Conservation (phyloP, 2,329 filamentous ascomycete species). For the Cladophialophora carrionii region DNA sequence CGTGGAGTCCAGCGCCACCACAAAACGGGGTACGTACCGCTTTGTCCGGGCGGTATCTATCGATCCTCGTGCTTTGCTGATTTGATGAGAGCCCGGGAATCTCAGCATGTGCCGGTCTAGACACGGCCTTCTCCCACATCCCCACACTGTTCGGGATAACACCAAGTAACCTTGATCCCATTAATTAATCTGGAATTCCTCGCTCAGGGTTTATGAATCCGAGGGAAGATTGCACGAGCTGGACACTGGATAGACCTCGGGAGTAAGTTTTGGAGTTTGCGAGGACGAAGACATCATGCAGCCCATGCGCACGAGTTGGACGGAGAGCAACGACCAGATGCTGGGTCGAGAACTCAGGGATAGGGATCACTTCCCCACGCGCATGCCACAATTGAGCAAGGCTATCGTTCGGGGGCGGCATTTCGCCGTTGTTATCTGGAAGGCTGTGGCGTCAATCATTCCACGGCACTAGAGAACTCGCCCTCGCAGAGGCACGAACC, state of each 20-base stretch:
- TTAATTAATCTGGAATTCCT: neutral
- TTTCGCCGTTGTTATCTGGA: conserved; percentile 7
- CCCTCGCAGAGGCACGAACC: neutral
- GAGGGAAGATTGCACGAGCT: neutral
- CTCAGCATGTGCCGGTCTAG: neutral
- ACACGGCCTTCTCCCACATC: conserved; percentile 12
- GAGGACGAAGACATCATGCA: neutral
- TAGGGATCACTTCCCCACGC: neutral
- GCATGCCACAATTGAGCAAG: neutral
- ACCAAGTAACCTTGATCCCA: neutral
- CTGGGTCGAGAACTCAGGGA: too few species aligned
- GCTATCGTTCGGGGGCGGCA: neutral
- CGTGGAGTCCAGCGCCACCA: neutral
- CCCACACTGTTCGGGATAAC: conserved; percentile 5
- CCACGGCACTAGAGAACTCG: too few species aligned
- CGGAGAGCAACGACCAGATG: too few species aligned
- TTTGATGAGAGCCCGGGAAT: conserved; percentile 10
- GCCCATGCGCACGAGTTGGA: too few species aligned
- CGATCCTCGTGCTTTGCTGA: conserved; percentile 15
- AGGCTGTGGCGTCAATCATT: neutral
- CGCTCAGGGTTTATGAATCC: neutral
- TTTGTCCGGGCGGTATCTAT: neutral
- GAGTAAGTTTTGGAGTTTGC: neutral
- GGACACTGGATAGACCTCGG: neutral
- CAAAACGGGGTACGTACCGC: conserved; percentile 1